phyloP scores from a whole-genome alignment of 441 rosid species.

The Kokia cookei region DNA sequence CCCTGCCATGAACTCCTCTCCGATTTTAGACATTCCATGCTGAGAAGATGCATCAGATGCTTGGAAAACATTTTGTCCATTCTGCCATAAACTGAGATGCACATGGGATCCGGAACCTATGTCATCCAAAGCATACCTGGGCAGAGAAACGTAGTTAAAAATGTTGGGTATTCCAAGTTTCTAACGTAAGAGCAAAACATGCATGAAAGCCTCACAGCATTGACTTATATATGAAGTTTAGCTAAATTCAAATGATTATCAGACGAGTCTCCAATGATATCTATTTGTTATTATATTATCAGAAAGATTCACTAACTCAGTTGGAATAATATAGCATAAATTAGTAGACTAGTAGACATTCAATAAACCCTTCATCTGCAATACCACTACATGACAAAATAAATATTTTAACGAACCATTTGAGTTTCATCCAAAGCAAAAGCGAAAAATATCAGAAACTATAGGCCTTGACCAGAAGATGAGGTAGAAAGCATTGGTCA shows the following conservation, averaged over 20 bases:
- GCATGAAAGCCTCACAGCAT: neutral
- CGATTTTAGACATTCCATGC: constrained; percentile 71
- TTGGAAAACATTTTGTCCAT: constrained; percentile 76
- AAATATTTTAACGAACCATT: neutral
- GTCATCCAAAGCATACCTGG: constrained; percentile 78
- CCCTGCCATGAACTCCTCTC: constrained; percentile 90
- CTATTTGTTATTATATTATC: neutral
- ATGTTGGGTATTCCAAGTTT: neutral
- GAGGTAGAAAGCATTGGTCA: neutral
- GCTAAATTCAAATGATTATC: neutral
- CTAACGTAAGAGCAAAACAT: neutral
- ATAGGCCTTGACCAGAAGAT: neutral
- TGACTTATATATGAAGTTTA: neutral
- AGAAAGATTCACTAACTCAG: neutral
- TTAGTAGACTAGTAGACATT: neutral
- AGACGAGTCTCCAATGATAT: neutral
- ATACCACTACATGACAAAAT: neutral
- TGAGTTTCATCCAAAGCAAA: neutral
- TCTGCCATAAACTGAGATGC: constrained; percentile 77
- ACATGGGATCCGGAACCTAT: constrained; percentile 96
- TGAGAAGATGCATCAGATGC: constrained; percentile 53
- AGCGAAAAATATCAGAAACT: neutral
- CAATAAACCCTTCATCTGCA: neutral
- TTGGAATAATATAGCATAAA: neutral
- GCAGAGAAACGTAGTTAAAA: neutral